Conservation (phyloP, 1,139 yeast species). For the Yamadazyma mexicana region DNA sequence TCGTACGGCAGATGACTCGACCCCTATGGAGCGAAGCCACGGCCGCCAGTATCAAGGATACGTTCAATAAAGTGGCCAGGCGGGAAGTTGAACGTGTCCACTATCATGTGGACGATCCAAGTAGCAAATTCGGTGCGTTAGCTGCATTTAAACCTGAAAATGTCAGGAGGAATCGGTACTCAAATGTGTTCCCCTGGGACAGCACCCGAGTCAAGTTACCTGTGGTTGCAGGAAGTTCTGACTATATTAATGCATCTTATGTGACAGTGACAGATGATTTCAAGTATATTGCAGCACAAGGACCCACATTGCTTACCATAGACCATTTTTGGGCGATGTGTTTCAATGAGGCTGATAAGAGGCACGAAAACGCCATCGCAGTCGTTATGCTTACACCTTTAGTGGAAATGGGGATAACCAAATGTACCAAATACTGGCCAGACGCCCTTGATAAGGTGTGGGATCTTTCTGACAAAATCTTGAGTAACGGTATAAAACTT, state of each 20-base stretch:
- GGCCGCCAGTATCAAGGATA: constrained; percentile 5
- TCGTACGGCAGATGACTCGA: constrained; percentile 5
- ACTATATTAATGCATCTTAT: constrained; percentile 45
- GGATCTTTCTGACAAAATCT: constrained; percentile 21
- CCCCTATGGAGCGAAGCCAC: constrained; percentile 12
- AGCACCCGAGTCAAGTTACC: constrained; percentile 34
- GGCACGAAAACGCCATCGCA: constrained; percentile 44
- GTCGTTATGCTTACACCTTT: constrained; percentile 89
- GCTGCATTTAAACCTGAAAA: constrained; percentile 9
- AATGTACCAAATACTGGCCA: constrained; percentile 83
- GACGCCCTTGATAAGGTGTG: constrained; percentile 15
- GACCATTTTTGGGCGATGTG: constrained; percentile 90
- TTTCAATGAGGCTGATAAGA: constrained; percentile 41
- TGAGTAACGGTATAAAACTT: constrained; percentile 25
- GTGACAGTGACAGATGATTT: constrained; percentile 18
- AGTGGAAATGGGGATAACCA: constrained; percentile 55
- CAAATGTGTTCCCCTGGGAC: constrained; percentile 47
- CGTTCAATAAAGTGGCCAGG: constrained; percentile 8
- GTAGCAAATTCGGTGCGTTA: constrained; percentile 5
- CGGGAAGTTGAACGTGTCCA: constrained; percentile 10
- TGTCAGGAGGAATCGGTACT: constrained; percentile 36
- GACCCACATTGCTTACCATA: constrained; percentile 66
- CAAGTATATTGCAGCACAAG: constrained; percentile 44
- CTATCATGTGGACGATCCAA: background rate
- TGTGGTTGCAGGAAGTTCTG: constrained; percentile 11